Conservation (phyloP, 345 rosid species). For the Gynandropsis gynandra region DNA sequence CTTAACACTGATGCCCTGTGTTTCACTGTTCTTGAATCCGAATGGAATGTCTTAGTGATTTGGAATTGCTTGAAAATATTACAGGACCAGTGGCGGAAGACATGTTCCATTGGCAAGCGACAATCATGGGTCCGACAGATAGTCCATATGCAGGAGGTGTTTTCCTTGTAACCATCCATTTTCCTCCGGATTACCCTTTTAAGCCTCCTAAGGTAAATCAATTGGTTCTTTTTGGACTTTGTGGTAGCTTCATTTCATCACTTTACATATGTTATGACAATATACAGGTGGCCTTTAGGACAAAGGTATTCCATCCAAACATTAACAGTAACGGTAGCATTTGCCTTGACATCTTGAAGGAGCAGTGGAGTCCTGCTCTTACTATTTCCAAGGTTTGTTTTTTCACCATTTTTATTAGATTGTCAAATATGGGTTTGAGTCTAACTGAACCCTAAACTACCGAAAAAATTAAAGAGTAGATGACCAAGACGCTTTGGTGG, state of each 20-base stretch:
- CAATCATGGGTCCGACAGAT: conserved; percentile 81
- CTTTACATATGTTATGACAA: conserved; percentile 6
- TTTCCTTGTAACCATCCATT: conserved; percentile 67
- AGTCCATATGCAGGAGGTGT: conserved; percentile 81
- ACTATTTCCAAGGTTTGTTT: conserved; percentile 83
- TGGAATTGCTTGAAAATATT: not conserved
- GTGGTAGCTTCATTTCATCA: not conserved
- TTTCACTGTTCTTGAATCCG: too few species aligned
- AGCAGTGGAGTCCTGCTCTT: conserved; percentile 96
- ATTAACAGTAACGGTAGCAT: conserved; percentile 95
- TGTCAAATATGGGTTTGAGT: too few species aligned
- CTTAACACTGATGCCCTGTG: too few species aligned
- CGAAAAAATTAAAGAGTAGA: too few species aligned
- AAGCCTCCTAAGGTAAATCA: conserved; percentile 67
- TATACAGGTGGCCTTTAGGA: conserved; percentile 80
- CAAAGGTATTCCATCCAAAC: conserved; percentile 91
- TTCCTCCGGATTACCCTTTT: conserved; percentile 79
- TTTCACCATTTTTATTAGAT: not conserved
- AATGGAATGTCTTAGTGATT: not conserved
- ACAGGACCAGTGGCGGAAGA: conserved; percentile 84
- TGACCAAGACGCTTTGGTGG: too few species aligned
- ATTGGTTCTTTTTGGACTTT: too few species aligned
- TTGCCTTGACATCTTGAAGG: conserved; percentile 96
- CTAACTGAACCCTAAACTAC: too few species aligned
- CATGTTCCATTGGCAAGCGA: conserved; percentile 86